A percentile compares a stretch with the other conserved stretches of the same genome.
These are phyloP conservation scores for Salix viminalis DNA, from an alignment of 345 rosid species.

Conservation along the genomic window DNA sequence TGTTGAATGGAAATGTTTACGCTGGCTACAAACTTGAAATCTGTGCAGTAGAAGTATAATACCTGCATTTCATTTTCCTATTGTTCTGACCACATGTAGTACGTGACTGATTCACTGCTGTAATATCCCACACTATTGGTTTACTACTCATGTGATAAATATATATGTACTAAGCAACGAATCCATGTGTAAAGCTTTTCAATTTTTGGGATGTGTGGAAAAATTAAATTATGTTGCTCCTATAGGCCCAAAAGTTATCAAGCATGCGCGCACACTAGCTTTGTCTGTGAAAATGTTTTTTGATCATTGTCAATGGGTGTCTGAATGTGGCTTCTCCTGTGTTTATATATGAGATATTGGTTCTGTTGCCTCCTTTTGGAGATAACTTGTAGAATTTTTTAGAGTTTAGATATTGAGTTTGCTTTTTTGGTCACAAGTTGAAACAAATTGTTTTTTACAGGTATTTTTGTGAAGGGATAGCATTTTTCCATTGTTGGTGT, in stretches of 20 bases:
- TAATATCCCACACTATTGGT: neutral
- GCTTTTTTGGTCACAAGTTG: neutral
- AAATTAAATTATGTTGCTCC: neutral
- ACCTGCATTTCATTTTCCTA: neutral
- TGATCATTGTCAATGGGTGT: neutral
- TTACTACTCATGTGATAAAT: neutral
- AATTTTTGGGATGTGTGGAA: neutral
- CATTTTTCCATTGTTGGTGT: neutral
- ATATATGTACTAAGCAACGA: neutral
- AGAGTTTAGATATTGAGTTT: too few relatives aligned
- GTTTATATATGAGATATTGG: neutral
- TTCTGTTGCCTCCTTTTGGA: neutral
- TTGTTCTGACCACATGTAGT: neutral
- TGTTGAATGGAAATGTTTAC: neutral
- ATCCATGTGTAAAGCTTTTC: neutral
- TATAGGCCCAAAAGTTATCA: neutral
- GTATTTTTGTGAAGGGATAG: neutral
- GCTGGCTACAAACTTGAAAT: neutral
- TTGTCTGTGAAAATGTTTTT: neutral
- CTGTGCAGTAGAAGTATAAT: neutral
- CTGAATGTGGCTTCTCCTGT: neutral
- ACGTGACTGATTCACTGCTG: neutral
- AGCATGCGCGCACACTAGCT: neutral
- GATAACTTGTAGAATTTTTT: neutral
- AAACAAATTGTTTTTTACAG: neutral